These are phyloP conservation scores for Kwoniella shandongensis DNA, from an alignment of 768 basidiomycete genomes.

Conservation along the genomic window DNA sequence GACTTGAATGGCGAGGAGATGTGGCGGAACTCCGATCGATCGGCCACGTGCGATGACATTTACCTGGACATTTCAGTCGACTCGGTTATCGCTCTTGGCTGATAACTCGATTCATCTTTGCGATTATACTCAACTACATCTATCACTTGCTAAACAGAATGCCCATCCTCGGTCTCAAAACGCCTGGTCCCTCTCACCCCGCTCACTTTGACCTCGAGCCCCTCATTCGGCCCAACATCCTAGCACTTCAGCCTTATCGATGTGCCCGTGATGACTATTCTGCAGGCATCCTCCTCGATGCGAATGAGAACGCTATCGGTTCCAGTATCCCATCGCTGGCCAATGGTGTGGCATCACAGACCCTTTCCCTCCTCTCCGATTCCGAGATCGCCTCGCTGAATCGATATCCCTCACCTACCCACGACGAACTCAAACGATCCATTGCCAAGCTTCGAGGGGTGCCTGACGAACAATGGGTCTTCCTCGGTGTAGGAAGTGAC, in stretches of 20 bases:
- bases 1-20: too few species aligned
- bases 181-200: constrained; percentile 58
- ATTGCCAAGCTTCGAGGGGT: constrained; percentile 73
- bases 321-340: constrained; percentile 66
- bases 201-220: constrained; percentile 79
- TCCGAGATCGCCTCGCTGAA: constrained; percentile 59
- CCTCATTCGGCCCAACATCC: constrained; percentile 91
- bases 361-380: constrained; percentile 26
- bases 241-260: constrained; percentile 84
- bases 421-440: constrained; percentile 71
- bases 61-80: too few species aligned
- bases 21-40: background rate
- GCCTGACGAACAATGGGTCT: constrained; percentile 68
- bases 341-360: constrained; percentile 18
- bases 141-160: constrained; percentile 26
- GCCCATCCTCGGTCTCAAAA: constrained; percentile 53
- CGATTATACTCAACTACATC: constrained; percentile 3
- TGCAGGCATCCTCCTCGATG: constrained; percentile 86
- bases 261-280: constrained; percentile 96
- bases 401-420: constrained; percentile 91
- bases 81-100: background rate
- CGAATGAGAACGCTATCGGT: constrained; percentile 94
- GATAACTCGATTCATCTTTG: background rate
- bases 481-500: constrained; percentile 94
- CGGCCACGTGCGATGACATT: constrained; percentile 3